Evolutionary conservation across 139 green algal genomes (phyloP), one percentile per base, ranked within the genome.

Genomic region (Micractinium sp.): DNA sequence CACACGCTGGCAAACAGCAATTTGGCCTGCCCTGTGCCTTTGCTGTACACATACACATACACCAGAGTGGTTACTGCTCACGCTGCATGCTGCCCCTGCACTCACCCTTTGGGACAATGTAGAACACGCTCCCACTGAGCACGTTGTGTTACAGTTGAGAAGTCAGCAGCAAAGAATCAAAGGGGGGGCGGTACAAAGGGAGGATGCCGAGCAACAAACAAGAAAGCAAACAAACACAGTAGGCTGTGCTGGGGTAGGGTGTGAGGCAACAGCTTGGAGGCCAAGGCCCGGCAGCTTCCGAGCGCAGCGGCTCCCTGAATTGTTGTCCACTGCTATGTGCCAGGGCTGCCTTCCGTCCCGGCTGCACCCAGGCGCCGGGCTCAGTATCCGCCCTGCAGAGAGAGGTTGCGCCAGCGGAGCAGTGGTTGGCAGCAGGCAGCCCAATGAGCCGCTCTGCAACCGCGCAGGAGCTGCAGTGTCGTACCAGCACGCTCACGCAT

Each of bases 111-210:
- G 47, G 47, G 7, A 56, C n/a, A n/a, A n/a, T n/a, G n/a, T n/a
- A n/a, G n/a, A n/a, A n/a, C n/a, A n/a, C n/a, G 47, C 47, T 9
- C 9, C 47, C 47, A 56, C 9, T 56, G 47, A 9, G 9, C 47
- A 38, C 16, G 71, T 3, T 36, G 23, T 77, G 71, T 77, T 77
- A 77, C 71, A 77, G 71, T 77, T 16, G 9, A 38, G 31, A 56
- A 38, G 31, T 77, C 29, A 38, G 71, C 71, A 77, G 71, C 71
- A 77, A 77, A 77, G 67, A 77, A 77, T 77, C 71, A 38, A 77
- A 38, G 71, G 71, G 29, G 71, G 31, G 35, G 31, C 47, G 47
- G 9, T 56, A 56, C 47, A 9, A 9, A 71, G 63, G 63, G 63
- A 71, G 63, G 22, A 31, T 25, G 63, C 63, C 12, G 22, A 27